phyloP scores from a whole-genome alignment of 352 stramenopile genomes.

The Blastocystis sp. region DNA sequence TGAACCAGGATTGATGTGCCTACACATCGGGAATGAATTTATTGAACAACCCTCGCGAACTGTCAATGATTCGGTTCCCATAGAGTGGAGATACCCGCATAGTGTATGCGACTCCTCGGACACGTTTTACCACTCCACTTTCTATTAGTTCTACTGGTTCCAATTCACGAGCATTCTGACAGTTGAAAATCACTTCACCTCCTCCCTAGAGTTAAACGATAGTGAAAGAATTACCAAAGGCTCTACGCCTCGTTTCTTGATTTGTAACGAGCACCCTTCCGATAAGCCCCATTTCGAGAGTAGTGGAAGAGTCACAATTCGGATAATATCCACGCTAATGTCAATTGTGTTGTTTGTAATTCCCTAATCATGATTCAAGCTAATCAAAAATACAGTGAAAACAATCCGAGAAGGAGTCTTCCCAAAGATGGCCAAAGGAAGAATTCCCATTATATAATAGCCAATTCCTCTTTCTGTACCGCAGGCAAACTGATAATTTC shows the following conservation, averaged over 20 bases:
- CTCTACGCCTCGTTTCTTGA: conserved; percentile 58
- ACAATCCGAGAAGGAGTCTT: conserved; percentile 86
- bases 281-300: conserved; percentile 87
- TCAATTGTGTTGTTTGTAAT: conserved; percentile 75
- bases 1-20: not conserved
- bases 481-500: conserved; percentile 87
- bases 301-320: conserved; percentile 83
- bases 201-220: conserved; percentile 66
- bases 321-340: conserved; percentile 84
- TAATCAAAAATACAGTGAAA: conserved; percentile 72
- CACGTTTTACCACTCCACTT: conserved; percentile 92
- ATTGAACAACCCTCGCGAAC: conserved; percentile 87
- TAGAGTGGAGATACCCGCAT: conserved; percentile 91
- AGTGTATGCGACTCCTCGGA: conserved; percentile 87
- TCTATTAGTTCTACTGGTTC: conserved; percentile 86
- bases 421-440: conserved; percentile 90
- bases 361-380: conserved; percentile 63
- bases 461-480: conserved; percentile 80
- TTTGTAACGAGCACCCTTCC: conserved; percentile 72
- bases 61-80: conserved; percentile 91
- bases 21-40: conserved; percentile 95
- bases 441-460: conserved; percentile 94
- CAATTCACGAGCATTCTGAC: conserved; percentile 85
- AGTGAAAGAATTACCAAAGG: not conserved
- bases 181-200: conserved; percentile 82